Base-by-base conservation (phyloP, 345 rosid species). In the Lepidium africanum region DNA sequence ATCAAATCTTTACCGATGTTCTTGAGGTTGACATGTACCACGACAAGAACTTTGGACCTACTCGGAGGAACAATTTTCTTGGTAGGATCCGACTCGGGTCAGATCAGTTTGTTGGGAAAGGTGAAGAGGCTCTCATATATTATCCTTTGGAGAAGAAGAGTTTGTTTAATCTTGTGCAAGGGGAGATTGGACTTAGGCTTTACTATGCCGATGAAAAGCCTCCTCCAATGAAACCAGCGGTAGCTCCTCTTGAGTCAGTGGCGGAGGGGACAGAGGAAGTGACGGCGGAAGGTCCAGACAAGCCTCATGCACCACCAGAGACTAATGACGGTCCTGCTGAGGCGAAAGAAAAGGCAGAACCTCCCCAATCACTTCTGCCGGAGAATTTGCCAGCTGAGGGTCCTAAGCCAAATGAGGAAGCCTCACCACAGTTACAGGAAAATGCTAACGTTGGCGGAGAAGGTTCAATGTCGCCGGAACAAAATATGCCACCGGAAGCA, bases 121-220 rank as follows among this genome's bases (percentile, higher is more conserved):
- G 98, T 6, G 96, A 90, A 51, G 98, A 90, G 59, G 96, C 93
- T 9, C 67, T 90, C 59, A 87, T 92, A 43, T 90, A 88, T 63
- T 92, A 86, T 63, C 76, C 81, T 12, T 62, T 92, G 45, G 84
- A 85, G 78, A 87, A 69, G 78, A 92, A 89, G 80, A 73, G 73
- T 63, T 40, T 77, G 76, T 17, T 85, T n/a, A 76, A 72, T 69
- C 88, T 79, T 80, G 80, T 86, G 13, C 88, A 81, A 21, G 98
- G 96, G 2, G 89, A 88, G 64, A 83, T 90, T 54, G 98, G 98
- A 1, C 74, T 92, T 71, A 85, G 77, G 77, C 77, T 92, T 51
- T 86, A 84, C 37, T 90, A 89, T 27, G 82, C 79, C 13, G 87
- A 83, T 15, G 84, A 74, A 2, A 76, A 81, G 1, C 67, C 83